These are phyloP conservation scores for Tolypocladium cylindrosporum DNA, from an alignment of 2,329 filamentous ascomycete species.

Conservation along the genomic window DNA sequence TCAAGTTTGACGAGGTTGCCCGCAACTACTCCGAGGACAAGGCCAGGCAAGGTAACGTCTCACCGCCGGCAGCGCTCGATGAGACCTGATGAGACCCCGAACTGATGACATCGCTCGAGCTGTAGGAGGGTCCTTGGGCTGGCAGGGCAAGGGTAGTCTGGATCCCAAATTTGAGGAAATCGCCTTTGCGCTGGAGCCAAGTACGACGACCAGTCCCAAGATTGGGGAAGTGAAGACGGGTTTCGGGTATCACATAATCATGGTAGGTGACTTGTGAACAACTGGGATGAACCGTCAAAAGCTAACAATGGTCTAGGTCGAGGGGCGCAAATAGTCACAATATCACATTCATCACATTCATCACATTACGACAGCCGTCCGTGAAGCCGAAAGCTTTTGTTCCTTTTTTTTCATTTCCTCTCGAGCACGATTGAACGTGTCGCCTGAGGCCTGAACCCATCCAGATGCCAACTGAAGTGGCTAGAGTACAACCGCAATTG, in stretches of 20 bases:
- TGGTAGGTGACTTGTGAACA: constrained; percentile 39
- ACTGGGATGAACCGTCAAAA: not conserved
- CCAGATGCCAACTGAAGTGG: constrained; percentile 36
- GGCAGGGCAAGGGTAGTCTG: constrained; percentile 60
- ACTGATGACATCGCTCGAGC: not conserved
- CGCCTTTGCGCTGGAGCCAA: constrained; percentile 59
- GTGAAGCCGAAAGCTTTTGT: constrained; percentile 11
- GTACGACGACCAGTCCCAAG: constrained; percentile 53
- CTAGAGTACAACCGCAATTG: constrained; percentile 34
- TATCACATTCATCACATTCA: constrained; percentile 1
- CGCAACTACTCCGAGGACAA: constrained; percentile 68
- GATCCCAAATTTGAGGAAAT: constrained; percentile 62
- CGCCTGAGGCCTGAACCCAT: constrained; percentile 25
- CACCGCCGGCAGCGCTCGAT: not conserved
- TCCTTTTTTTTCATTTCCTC: constrained; percentile 31
- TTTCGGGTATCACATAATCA: constrained; percentile 72
- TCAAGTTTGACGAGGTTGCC: constrained; percentile 68
- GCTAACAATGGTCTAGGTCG: constrained; percentile 18
- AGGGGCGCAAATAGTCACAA: constrained; percentile 27
- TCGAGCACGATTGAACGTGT: constrained; percentile 23
- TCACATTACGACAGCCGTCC: constrained; percentile 1
- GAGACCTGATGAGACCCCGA: not conserved
- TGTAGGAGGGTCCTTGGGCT: constrained; percentile 59
- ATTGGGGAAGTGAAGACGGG: constrained; percentile 62
- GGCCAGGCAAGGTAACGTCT: constrained; percentile 46